These are phyloP conservation scores for Closterium sp. DNA, from an alignment of 139 green algal genomes.

Conservation along the genomic window DNA sequence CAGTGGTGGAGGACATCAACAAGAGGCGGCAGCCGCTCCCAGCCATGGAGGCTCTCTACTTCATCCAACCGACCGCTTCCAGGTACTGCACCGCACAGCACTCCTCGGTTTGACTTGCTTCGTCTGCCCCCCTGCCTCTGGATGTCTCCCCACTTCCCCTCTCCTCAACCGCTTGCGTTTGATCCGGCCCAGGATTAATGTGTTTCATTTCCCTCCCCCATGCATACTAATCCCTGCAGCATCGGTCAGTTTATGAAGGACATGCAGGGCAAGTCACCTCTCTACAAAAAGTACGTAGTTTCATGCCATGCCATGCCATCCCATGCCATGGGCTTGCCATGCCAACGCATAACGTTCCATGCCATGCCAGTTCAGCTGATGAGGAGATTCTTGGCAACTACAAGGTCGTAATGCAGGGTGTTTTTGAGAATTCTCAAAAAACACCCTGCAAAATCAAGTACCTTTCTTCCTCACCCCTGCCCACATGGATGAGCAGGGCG, in stretches of 20 bases:
- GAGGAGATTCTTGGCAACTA: too few relatives aligned
- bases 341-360: background rate
- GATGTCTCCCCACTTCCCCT: too few relatives aligned
- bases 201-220: too few relatives aligned
- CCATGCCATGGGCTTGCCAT: conserved; percentile 55
- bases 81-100: conserved; percentile 17
- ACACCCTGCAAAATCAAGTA: too few relatives aligned
- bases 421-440: too few relatives aligned
- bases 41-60: conserved; percentile 52
- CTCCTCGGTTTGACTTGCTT: background rate
- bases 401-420: too few relatives aligned
- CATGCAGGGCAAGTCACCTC: conserved; percentile 14
- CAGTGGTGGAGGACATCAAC: conserved; percentile 54
- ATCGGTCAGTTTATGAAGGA: conserved; percentile 17
- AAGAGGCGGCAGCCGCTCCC: conserved; percentile 53
- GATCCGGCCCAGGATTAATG: too few relatives aligned
- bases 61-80: conserved; percentile 43
- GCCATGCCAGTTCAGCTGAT: too few relatives aligned
- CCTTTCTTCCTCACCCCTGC: too few relatives aligned
- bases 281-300: conserved; percentile 34
- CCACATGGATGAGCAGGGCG: conserved; percentile 58
- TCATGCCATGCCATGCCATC: background rate
- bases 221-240: too few relatives aligned
- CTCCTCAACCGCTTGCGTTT: too few relatives aligned
- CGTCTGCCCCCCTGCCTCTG: too few relatives aligned